A percentile compares a stretch with the other conserved stretches of the same genome.
phyloP scores from a whole-genome alignment of 192 early-diverging fungal genomes.

The Coemansia sp. region DNA sequence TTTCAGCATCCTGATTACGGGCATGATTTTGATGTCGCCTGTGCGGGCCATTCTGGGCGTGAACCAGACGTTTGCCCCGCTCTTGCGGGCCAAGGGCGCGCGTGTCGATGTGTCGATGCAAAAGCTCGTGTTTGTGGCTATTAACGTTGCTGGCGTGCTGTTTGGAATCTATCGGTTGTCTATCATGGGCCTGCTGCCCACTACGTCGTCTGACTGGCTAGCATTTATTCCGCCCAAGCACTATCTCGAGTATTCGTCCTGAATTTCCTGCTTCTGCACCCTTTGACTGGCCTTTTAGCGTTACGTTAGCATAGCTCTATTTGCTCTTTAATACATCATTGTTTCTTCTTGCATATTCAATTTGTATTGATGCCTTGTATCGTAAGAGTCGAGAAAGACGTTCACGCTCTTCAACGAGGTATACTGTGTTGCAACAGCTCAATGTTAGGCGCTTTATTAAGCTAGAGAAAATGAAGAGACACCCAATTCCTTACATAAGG shows the following conservation, averaged over 20 bases:
- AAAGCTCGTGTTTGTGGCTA: conserved; percentile 78
- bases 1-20: conserved; percentile 92
- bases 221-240: conserved; percentile 79
- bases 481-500: too few relatives aligned
- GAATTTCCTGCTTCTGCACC: conserved; percentile 10
- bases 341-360: too few relatives aligned
- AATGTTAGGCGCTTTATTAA: too few relatives aligned
- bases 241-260: conserved; percentile 41
- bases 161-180: conserved; percentile 91
- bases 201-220: conserved; percentile 91
- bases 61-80: conserved; percentile 74
- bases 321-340: too few relatives aligned
- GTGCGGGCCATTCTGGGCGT: conserved; percentile 72
- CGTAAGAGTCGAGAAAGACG: too few relatives aligned
- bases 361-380: too few relatives aligned
- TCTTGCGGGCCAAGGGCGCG: conserved; percentile 60
- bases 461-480: too few relatives aligned
- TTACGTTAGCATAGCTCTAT: too few relatives aligned
- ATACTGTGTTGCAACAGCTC: too few relatives aligned
- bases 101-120: conserved; percentile 64
- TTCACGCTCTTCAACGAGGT: too few relatives aligned
- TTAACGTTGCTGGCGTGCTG: conserved; percentile 77
- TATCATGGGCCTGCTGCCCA: conserved; percentile 95
- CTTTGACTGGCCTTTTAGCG: background rate
- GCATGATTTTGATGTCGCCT: conserved; percentile 91